Evolutionary conservation across 2,329 filamentous ascomycete species (phyloP).

Genomic region (Macrophomina tecta): DNA sequence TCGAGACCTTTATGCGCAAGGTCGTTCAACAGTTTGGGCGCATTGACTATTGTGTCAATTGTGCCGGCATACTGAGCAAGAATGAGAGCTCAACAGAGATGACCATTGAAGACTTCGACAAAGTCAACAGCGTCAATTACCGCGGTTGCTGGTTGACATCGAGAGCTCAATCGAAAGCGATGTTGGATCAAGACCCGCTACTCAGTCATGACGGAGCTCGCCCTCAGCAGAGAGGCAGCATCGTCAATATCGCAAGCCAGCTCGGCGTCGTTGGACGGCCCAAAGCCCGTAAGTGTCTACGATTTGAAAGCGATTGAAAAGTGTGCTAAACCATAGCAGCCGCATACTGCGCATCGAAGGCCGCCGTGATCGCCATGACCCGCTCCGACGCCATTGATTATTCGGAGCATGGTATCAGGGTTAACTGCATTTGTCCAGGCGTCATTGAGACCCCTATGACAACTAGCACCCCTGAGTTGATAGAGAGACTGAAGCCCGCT

Average conservation of each 20-base stretch:
- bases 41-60: conserved; percentile 63
- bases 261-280: conserved; percentile 50
- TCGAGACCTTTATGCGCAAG: conserved; percentile 45
- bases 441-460: conserved; percentile 53
- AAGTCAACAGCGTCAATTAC: conserved; percentile 63
- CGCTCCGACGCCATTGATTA: conserved; percentile 64
- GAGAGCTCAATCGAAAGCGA: conserved; percentile 56
- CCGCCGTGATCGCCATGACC: conserved; percentile 65
- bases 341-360: conserved; percentile 64
- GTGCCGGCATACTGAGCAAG: conserved; percentile 59
- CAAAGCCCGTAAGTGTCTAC: conserved; percentile 41
- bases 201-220: conserved; percentile 56
- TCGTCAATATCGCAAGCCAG: conserved; percentile 63
- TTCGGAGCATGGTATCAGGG: conserved; percentile 55
- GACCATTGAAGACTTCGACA: conserved; percentile 57
- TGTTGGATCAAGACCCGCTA: conserved; percentile 58
- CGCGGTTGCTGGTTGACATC: conserved; percentile 64
- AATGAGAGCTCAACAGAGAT: conserved; percentile 55
- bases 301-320: neutral
- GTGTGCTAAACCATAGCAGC: conserved; percentile 43
- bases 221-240: conserved; percentile 47
- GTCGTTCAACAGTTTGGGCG: conserved; percentile 49
- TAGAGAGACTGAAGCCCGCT: conserved; percentile 45
- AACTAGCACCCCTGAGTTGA: conserved; percentile 36
- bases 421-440: conserved; percentile 65